Base-by-base conservation (phyloP, 768 basidiomycete genomes). In the Pluteus cervinus region DNA sequence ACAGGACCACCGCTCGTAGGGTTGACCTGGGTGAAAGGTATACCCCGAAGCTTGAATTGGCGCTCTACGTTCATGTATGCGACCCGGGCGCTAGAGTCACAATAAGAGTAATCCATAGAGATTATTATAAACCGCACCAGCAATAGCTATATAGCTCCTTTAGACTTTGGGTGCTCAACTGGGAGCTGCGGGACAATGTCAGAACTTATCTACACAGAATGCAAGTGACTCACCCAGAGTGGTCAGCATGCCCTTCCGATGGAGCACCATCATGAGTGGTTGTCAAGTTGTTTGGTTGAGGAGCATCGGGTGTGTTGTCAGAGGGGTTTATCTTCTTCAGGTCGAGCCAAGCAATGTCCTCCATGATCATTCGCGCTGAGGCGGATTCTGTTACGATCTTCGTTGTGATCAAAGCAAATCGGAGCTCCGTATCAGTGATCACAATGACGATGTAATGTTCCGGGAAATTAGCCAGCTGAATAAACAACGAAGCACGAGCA, bases 21-120 rank as follows among this genome's bases (percentile, higher is more conserved):
- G 45, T 76, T 79, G 51, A 91, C 81, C 33, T 85, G 75, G 3
- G 69, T 77, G 51, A 79, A 90, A 1, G 82, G 81, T 35, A 94
- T 92, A 16, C 72, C 72, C 20, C 85, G 82, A 15, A 77, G 59
- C 56, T 91, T 89, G 56, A 96, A 76, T 55, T 94, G 91, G 30
- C 76, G 69, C 58, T 96, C 90, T 37, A 97, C 80, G 49, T 81
- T 87, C 46, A 79, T 83, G 51, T 87, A 87, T n/a, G 90, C 83
- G 12, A 92, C 86, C 12, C 90, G 83, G 8, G 90, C 91, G 51
- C 89, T 93, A 42, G 24, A 11, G 33, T 17, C 20, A 24, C 8
- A 5, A 14, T 10, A 12, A 4, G 21, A 21, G 4, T 4, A 5
- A 24, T 18, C 32, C 14, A 21, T 17, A 11, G 5, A 14, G 24